phyloP scores from a whole-genome alignment of 2,329 filamentous ascomycete species.

The Alternaria infectoria region DNA sequence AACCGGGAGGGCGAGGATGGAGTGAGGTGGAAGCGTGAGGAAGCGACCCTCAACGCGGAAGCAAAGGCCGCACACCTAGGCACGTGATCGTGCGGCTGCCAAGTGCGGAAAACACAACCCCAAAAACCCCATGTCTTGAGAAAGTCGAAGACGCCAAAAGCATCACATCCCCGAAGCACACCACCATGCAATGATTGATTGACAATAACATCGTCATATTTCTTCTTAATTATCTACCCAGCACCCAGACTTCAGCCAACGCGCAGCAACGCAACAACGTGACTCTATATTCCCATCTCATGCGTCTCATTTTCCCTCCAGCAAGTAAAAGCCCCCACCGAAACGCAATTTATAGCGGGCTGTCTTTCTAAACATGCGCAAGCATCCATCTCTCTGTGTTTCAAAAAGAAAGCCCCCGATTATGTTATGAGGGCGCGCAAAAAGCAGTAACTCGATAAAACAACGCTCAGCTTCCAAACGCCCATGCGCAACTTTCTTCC shows the following conservation, averaged over 20 bases:
- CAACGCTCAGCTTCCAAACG: neutral
- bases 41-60: neutral
- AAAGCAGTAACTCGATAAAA: neutral
- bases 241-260: neutral
- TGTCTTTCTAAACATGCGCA: neutral
- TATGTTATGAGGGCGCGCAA: neutral
- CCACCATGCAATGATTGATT: too few relatives aligned
- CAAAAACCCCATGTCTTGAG: too few relatives aligned
- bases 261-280: neutral
- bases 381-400: neutral
- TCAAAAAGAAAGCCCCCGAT: neutral
- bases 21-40: neutral
- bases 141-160: too few relatives aligned
- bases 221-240: neutral
- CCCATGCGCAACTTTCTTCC: neutral
- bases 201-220: neutral
- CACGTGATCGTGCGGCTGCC: neutral
- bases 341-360: neutral
- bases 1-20: too few relatives aligned
- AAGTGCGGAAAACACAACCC: too few relatives aligned
- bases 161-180: too few relatives aligned
- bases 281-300: neutral
- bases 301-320: neutral
- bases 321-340: neutral
- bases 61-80: neutral